A percentile compares a stretch with the other conserved stretches of the same genome.
Conservation (phyloP, 163 green algal species). For the Coccomyxa subellipsoidea region DNA sequence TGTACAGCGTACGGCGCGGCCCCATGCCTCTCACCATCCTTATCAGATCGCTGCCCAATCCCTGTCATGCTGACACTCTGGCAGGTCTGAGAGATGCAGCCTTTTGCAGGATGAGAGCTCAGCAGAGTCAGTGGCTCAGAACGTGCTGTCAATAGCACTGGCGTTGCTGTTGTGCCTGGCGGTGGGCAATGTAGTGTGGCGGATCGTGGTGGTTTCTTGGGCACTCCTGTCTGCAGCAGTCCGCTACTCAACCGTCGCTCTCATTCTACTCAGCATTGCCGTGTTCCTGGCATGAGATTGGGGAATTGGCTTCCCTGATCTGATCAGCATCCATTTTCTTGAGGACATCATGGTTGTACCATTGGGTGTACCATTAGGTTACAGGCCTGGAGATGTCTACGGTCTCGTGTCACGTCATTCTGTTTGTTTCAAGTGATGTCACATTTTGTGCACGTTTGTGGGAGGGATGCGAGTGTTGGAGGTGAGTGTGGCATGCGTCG, state of each 20-base stretch:
- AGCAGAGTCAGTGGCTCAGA: constrained; percentile 22
- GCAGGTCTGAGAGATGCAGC: neutral
- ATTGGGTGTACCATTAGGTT: no score
- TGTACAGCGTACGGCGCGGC: neutral
- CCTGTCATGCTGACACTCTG: neutral
- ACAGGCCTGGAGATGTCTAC: no score
- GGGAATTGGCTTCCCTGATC: no score
- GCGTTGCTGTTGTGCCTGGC: constrained; percentile 17
- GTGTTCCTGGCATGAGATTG: constrained; percentile 8
- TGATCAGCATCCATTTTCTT: no score
- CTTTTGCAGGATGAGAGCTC: constrained; percentile 17
- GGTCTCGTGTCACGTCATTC: no score
- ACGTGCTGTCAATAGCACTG: constrained; percentile 26
- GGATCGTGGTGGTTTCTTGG: constrained; percentile 18
- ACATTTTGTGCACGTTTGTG: no score
- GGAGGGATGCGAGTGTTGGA: no score
- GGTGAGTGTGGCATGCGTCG: no score
- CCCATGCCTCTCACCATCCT: neutral
- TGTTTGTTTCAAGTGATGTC: no score
- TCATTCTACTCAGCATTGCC: constrained; percentile 26
- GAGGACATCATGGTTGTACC: no score
- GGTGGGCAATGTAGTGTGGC: constrained; percentile 25
- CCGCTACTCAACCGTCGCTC: constrained; percentile 28
- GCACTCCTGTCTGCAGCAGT: constrained; percentile 27
- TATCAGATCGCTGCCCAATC: neutral